A percentile compares a stretch with the other conserved stretches of the same genome.
Evolutionary conservation across 2,329 filamentous ascomycete species (phyloP).

Genomic region (Exophiala viscosa): DNA sequence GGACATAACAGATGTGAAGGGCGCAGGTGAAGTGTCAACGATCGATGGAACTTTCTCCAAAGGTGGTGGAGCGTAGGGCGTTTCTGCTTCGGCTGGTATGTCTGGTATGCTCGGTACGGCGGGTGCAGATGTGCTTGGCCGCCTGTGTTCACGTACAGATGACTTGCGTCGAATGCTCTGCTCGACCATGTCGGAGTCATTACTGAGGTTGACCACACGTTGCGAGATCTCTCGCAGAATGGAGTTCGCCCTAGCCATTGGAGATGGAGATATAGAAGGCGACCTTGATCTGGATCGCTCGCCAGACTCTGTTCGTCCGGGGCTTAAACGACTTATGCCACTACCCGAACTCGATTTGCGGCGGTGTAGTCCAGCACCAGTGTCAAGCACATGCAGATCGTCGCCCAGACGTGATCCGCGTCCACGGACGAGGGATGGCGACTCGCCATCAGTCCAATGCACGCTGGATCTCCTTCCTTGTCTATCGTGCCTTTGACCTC

Average conservation of each 20-base stretch:
- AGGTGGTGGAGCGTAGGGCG: slow-evolving; percentile 28
- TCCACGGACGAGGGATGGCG: slow-evolving; percentile 27
- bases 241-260: slow-evolving; percentile 66
- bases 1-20: slow-evolving; percentile 15
- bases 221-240: slow-evolving; percentile 88
- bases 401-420: slow-evolving; percentile 55
- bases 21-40: slow-evolving; percentile 10
- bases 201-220: slow-evolving; percentile 94
- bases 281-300: slow-evolving; percentile 57
- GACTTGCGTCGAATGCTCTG: slow-evolving; percentile 63
- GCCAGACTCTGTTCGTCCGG: slow-evolving; percentile 37
- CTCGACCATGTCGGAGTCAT: slow-evolving; percentile 80
- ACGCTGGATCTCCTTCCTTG: slow-evolving; percentile 51
- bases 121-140: slow-evolving; percentile 17
- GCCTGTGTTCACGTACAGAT: slow-evolving; percentile 21
- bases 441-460: slow-evolving; percentile 45
- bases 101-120: slow-evolving; percentile 8
- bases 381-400: slow-evolving; percentile 59
- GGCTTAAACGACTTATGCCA: slow-evolving; percentile 44
- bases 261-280: slow-evolving; percentile 53
- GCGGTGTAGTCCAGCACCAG: slow-evolving; percentile 46
- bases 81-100: slow-evolving; percentile 18
- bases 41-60: slow-evolving; percentile 37
- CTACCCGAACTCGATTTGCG: slow-evolving; percentile 56
- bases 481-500: slow-evolving; percentile 47